Base-by-base conservation (phyloP, 2,329 filamentous ascomycete species). In the Davidsoniella virescens region DNA sequence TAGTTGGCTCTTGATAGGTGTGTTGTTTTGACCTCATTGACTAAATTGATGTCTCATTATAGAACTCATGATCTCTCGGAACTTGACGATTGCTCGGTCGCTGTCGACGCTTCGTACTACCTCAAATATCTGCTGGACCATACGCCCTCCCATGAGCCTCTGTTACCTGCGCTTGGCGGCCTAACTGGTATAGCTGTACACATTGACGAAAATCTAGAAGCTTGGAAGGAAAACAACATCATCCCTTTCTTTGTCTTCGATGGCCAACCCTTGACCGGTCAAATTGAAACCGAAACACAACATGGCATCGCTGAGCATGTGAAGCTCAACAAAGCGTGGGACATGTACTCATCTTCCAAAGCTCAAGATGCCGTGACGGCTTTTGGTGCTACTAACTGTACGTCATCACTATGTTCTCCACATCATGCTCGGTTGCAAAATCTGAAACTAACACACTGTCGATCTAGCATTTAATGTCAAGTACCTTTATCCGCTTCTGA, bases 181-280 rank as follows among this genome's bases (percentile, higher is more conserved):
- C 75, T 90, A 54, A 92, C 90, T 54, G 84, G 84, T 49, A 73
- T 96, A 60, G 77, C 77, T 64, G 71, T 69, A 56, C 82, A 83
- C 59, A 82, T 98, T 55, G 78, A 85, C 61, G 73, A 75, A 47
- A 85, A 94, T 58, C 70, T 98, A 26, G 74, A 83, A 54, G 70
- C 71, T 52, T 86, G 92, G 71, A 76, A 78, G 54, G 72, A 74
- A 43, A 69, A 80, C 58, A 75, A 76, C 17, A 81, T 94, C 48
- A 77, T 71, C n/a, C 85, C 85, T 2, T 69, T 93, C 55, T 96
- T 98, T 63, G 73, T 98, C 47, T 98, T 98, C 65, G 85, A 90
- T 63, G 92, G 92, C 36, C 76, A 94, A 59, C 78, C 87, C 38
- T 75, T 87, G 54, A 79, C 80, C 38, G 84, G 83, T 52, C 82